phyloP scores from a whole-genome alignment of 805 yeast species.

The Debaryomyces tyrocola region DNA sequence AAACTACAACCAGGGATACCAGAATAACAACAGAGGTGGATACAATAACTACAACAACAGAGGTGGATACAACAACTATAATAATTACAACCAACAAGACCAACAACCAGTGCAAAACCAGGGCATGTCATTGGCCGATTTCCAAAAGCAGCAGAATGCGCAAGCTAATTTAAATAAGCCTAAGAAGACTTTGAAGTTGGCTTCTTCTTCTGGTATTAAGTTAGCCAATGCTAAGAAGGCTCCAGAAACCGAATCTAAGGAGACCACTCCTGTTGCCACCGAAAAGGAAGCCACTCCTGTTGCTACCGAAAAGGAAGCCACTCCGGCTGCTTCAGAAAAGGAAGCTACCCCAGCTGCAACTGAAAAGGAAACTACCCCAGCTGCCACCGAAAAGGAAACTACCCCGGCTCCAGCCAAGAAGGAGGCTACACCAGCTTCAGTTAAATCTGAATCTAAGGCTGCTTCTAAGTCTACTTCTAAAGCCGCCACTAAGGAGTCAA shows the following conservation, averaged over 20 bases:
- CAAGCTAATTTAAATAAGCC: conserved; percentile 47
- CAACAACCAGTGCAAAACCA: conserved; percentile 24
- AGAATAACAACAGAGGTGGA: conserved; percentile 20
- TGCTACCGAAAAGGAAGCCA: conserved; percentile 17
- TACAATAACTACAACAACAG: conserved; percentile 17
- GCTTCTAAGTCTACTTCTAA: conserved; percentile 12
- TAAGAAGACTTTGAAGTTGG: conserved; percentile 67
- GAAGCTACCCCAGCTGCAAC: conserved; percentile 14
- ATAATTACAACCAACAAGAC: conserved; percentile 19
- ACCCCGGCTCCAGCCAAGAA: conserved; percentile 22
- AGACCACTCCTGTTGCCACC: conserved; percentile 18
- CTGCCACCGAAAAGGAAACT: conserved; percentile 20
- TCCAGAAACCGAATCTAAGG: conserved; percentile 25
- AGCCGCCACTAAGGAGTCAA: conserved; percentile 12
- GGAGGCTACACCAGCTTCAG: conserved; percentile 15
- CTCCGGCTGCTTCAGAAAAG: conserved; percentile 13
- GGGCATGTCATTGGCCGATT: conserved; percentile 77
- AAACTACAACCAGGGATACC: conserved; percentile 18
- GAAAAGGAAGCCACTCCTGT: conserved; percentile 24
- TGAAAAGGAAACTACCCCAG: conserved; percentile 17
- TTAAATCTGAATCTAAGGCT: conserved; percentile 12
- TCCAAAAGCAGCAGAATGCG: conserved; percentile 64
- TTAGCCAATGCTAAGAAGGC: conserved; percentile 52
- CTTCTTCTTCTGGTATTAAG: conserved; percentile 65
- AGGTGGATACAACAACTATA: conserved; percentile 15